Conservation (phyloP, 805 yeast species). For the Metschnikowia baotianmanensis region DNA sequence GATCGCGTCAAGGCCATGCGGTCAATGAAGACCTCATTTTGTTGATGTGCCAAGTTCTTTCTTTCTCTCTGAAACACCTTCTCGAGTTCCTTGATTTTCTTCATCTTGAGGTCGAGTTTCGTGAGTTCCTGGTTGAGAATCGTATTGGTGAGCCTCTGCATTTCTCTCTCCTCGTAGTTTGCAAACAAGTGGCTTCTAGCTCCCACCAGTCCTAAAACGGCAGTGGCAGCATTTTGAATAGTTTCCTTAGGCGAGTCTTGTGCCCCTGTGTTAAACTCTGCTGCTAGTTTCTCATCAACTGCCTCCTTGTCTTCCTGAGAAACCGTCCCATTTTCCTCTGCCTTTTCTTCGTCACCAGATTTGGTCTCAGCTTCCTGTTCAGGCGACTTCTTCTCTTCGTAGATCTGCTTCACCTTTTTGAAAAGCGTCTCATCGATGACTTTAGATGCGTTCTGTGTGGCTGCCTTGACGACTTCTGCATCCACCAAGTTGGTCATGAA, state of each 20-base stretch:
- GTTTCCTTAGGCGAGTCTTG: slow-evolving; percentile 17
- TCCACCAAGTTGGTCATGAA: slow-evolving; percentile 85
- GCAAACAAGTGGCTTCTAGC: slow-evolving; percentile 79
- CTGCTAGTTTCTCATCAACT: slow-evolving; percentile 7
- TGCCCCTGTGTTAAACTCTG: slow-evolving; percentile 10
- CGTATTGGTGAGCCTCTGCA: slow-evolving; percentile 55
- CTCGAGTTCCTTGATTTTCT: slow-evolving; percentile 59
- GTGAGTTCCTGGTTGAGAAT: slow-evolving; percentile 61
- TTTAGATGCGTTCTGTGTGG: slow-evolving; percentile 61
- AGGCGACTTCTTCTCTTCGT: slow-evolving; percentile 19
- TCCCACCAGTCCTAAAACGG: slow-evolving; percentile 76
- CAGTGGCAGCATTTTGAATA: slow-evolving; percentile 58
- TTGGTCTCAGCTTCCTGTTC: slow-evolving; percentile 4
- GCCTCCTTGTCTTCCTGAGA: slow-evolving; percentile 9
- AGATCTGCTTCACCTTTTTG: slow-evolving; percentile 36
- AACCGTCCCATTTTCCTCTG: slow-evolving; percentile 4
- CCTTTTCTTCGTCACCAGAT: slow-evolving; percentile 3
- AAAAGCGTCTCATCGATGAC: slow-evolving; percentile 44
- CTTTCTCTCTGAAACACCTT: slow-evolving; percentile 64
- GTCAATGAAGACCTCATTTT: slow-evolving; percentile 65
- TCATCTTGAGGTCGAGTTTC: slow-evolving; percentile 62
- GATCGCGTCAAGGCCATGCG: slow-evolving; percentile 63
- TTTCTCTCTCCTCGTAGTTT: slow-evolving; percentile 74
- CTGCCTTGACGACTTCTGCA: slow-evolving; percentile 80
- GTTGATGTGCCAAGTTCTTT: slow-evolving; percentile 56